phyloP scores from a whole-genome alignment of 495 filamentous ascomycete species.

The Alectoria sarmentosa region DNA sequence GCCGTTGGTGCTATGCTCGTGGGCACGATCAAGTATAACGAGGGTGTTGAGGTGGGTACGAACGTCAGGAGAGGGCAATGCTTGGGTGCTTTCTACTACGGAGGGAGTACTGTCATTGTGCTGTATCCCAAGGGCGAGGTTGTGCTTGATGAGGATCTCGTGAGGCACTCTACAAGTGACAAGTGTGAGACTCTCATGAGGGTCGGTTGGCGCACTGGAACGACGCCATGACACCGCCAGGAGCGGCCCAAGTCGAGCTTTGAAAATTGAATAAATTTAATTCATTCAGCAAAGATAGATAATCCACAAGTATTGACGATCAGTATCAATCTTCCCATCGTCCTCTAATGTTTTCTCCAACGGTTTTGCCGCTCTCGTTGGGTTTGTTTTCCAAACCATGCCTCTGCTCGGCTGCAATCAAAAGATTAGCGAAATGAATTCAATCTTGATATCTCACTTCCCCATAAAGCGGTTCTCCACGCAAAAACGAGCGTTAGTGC shows the following conservation, averaged over 20 bases:
- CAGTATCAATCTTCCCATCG: too few relatives aligned
- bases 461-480: too few relatives aligned
- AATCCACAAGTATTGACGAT: too few relatives aligned
- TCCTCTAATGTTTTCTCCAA: too few relatives aligned
- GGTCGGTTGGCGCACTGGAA: constrained; percentile 17
- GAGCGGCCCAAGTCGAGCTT: not conserved
- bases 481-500: too few relatives aligned
- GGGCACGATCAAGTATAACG: constrained; percentile 36
- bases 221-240: not conserved
- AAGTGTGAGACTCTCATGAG: constrained; percentile 19
- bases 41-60: constrained; percentile 28
- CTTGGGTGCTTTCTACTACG: constrained; percentile 37
- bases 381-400: not conserved
- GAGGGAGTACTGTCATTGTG: constrained; percentile 38
- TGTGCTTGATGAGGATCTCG: constrained; percentile 36
- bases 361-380: too few relatives aligned
- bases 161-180: constrained; percentile 17
- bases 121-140: constrained; percentile 35
- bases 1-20: constrained; percentile 41
- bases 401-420: too few relatives aligned
- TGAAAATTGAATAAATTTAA: not conserved
- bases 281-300: not conserved
- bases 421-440: too few relatives aligned
- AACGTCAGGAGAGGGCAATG: constrained; percentile 36
- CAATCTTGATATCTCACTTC: too few relatives aligned